These are phyloP conservation scores for Aspergillus quadrilineatus DNA, from an alignment of 2,329 filamentous ascomycete species.

Conservation along the genomic window DNA sequence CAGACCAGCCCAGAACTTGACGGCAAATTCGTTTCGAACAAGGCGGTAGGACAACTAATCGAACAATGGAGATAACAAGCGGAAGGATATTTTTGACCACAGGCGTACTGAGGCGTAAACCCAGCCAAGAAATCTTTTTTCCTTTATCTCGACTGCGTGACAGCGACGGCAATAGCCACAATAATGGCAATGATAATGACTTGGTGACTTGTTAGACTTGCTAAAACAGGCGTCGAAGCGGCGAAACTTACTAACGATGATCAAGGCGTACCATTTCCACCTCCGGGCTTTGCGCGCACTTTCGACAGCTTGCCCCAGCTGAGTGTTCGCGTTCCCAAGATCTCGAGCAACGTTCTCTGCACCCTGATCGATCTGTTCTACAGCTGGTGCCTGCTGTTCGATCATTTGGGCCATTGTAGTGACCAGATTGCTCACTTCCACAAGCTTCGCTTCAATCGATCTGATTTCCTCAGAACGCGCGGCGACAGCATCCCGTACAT, in stretches of 20 bases:
- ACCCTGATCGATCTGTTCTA: conserved; percentile 80
- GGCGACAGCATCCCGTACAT: conserved; percentile 74
- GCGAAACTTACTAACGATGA: conserved; percentile 61
- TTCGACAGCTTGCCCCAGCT: conserved; percentile 77
- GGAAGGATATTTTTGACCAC: not conserved
- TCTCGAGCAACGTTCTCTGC: conserved; percentile 82
- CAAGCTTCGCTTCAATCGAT: conserved; percentile 70
- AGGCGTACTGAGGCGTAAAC: not conserved
- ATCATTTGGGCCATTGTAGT: conserved; percentile 85
- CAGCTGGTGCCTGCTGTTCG: conserved; percentile 77
- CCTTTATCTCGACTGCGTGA: conserved; percentile 34
- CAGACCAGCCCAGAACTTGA: conserved; percentile 5
- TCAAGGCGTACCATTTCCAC: conserved; percentile 97
- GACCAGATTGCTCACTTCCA: conserved; percentile 81
- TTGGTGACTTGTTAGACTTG: conserved; percentile 24
- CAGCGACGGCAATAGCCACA: conserved; percentile 51
- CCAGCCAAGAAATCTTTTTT: not conserved
- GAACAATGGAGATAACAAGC: conserved; percentile 4
- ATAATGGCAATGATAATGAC: conserved; percentile 57
- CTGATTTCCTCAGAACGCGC: conserved; percentile 83
- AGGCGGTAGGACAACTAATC: conserved; percentile 8
- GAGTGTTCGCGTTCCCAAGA: conserved; percentile 77
- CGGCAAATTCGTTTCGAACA: conserved; percentile 13
- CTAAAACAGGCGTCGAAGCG: not conserved
- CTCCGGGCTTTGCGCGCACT: conserved; percentile 77